Conservation (phyloP, 805 yeast genomes). For the Danielia oregonensis region DNA sequence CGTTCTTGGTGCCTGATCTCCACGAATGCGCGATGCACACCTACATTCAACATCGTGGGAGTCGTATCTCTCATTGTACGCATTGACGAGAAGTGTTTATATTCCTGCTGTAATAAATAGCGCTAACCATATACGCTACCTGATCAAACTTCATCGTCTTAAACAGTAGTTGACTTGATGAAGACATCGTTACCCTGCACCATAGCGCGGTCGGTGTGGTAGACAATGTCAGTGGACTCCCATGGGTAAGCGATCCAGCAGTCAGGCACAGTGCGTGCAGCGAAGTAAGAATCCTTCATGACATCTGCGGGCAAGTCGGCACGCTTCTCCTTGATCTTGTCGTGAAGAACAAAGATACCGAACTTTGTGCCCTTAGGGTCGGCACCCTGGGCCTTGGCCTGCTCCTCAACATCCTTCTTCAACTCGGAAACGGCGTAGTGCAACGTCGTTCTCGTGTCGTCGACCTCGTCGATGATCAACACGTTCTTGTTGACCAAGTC, state of each 20-base stretch:
- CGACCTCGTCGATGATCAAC: conserved; percentile 85
- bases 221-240: conserved; percentile 81
- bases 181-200: conserved; percentile 67
- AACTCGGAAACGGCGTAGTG: conserved; percentile 80
- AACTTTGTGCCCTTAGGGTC: conserved; percentile 59
- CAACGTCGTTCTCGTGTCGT: conserved; percentile 86
- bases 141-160: no score
- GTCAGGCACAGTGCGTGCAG: conserved; percentile 73
- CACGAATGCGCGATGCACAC: no score
- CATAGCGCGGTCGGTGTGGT: conserved; percentile 62
- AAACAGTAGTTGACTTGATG: conserved; percentile 30
- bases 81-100: no score
- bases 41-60: no score
- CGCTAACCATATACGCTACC: no score
- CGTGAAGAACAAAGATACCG: conserved; percentile 78
- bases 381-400: conserved; percentile 59
- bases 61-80: no score
- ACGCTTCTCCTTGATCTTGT: conserved; percentile 76
- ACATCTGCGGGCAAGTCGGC: conserved; percentile 65
- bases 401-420: conserved; percentile 56
- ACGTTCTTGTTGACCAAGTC: conserved; percentile 72
- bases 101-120: no score
- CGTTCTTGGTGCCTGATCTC: no score
- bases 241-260: conserved; percentile 89
- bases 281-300: conserved; percentile 65